A percentile compares a stretch with the other conserved stretches of the same genome.
phyloP scores from a whole-genome alignment of 306 rosid genomes.

The Potentilla sterilis region DNA sequence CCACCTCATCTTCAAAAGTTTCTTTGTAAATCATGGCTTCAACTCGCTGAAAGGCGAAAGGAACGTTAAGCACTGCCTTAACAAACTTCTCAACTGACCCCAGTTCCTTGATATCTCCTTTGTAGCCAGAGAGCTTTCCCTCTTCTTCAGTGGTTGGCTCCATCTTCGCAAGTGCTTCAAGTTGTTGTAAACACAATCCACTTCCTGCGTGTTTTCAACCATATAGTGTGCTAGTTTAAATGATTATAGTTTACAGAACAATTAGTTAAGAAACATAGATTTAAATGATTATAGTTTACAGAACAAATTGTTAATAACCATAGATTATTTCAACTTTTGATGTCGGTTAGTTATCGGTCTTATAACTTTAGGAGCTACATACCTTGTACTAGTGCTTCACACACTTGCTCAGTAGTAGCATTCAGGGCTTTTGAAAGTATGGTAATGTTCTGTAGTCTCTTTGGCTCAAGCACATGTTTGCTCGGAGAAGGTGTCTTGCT shows the following conservation, averaged over 20 bases:
- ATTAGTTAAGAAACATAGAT: neutral
- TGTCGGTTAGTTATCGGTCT: neutral
- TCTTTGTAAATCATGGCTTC: conserved; percentile 87
- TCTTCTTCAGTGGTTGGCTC: conserved; percentile 85
- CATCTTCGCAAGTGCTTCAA: conserved; percentile 93
- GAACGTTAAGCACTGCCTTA: conserved; percentile 57
- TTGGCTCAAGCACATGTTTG: conserved; percentile 92
- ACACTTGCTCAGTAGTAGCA: conserved; percentile 66
- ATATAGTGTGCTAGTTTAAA: neutral
- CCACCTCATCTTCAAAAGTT: conserved; percentile 90
- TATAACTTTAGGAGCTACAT: conserved; percentile 21
- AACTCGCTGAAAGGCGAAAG: conserved; percentile 70
- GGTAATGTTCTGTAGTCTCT: conserved; percentile 92
- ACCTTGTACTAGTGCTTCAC: conserved; percentile 86
- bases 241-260: neutral
- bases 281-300: neutral
- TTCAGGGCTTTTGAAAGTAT: conserved; percentile 89
- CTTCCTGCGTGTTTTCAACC: conserved; percentile 48
- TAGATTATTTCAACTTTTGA: neutral
- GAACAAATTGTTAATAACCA: neutral
- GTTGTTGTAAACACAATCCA: conserved; percentile 68
- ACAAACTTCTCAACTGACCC: conserved; percentile 89
- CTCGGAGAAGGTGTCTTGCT: conserved; percentile 92
- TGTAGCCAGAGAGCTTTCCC: conserved; percentile 59
- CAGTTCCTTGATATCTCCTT: conserved; percentile 74